Evolutionary conservation across 331 rosid species (phyloP).

Genomic region (Acacia pycnantha): DNA sequence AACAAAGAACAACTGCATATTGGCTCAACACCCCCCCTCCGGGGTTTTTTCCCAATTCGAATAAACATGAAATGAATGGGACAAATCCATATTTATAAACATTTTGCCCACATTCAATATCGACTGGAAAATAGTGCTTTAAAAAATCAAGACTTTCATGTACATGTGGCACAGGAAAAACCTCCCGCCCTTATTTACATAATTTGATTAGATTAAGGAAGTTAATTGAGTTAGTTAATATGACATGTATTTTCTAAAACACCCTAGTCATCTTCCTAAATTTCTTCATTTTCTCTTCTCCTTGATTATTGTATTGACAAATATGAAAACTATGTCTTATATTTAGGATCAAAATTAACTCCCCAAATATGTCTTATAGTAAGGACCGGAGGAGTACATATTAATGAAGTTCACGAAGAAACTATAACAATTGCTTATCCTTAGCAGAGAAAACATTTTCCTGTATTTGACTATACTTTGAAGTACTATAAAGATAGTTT

Average conservation of each 20-base stretch:
- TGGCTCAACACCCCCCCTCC: neutral
- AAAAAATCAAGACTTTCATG: neutral
- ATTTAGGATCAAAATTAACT: too few species aligned
- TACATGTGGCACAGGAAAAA: neutral
- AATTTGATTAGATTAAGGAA: too few species aligned
- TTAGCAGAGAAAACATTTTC: neutral
- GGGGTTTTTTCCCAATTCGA: neutral
- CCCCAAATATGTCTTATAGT: too few species aligned
- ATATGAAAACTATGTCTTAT: too few species aligned
- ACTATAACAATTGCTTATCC: neutral
- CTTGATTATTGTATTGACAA: too few species aligned
- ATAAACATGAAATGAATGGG: neutral
- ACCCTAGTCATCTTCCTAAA: too few species aligned
- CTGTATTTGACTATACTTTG: neutral
- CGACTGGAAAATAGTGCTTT: conserved; percentile 5
- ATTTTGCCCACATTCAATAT: neutral
- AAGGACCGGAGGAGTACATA: neutral
- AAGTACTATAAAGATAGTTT: neutral
- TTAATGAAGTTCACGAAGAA: neutral
- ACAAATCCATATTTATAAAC: neutral
- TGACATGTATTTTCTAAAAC: too few species aligned
- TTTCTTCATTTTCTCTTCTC: too few species aligned
- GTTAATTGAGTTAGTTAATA: too few species aligned
- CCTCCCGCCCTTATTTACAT: too few species aligned
- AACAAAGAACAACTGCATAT: conserved; percentile 7